A percentile compares a stretch with the other conserved stretches of the same genome.
These are phyloP conservation scores for Calonectria pauciramosa DNA, from an alignment of 2,329 filamentous ascomycete genomes.

Conservation along the genomic window DNA sequence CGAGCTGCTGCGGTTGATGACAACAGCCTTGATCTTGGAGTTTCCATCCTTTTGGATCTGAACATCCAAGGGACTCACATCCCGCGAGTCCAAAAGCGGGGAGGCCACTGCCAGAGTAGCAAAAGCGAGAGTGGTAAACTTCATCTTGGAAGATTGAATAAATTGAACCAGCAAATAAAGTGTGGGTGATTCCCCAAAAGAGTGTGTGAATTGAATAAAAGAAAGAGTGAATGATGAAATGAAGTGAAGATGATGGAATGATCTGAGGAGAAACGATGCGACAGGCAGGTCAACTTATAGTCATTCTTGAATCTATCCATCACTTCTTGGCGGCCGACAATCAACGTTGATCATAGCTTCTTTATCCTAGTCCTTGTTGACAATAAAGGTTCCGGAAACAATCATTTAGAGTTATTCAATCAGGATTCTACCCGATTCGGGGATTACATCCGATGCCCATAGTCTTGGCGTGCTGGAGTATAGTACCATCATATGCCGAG, in stretches of 20 bases:
- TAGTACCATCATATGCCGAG: neutral
- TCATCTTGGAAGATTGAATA: constrained; percentile 50
- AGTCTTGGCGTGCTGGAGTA: neutral
- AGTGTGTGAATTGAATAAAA: neutral
- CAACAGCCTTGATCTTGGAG: constrained; percentile 59
- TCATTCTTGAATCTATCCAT: neutral
- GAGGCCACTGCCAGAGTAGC: constrained; percentile 52
- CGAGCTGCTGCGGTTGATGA: constrained; percentile 61
- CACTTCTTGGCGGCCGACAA: no score
- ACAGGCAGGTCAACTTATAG: neutral
- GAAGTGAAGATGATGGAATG: neutral
- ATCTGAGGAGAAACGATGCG: neutral
- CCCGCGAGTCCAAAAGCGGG: neutral
- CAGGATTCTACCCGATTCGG: neutral
- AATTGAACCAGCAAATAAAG: neutral
- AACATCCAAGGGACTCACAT: constrained; percentile 50
- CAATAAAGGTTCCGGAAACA: neutral
- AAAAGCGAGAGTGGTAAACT: constrained; percentile 52
- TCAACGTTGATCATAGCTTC: neutral
- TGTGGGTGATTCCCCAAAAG: no score
- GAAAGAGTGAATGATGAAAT: neutral
- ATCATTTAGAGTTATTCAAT: neutral
- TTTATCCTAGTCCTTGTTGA: neutral
- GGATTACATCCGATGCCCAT: neutral
- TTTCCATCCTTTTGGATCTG: constrained; percentile 59